Conservation (phyloP, 345 rosid genomes). For the Aquilaria sinensis region DNA sequence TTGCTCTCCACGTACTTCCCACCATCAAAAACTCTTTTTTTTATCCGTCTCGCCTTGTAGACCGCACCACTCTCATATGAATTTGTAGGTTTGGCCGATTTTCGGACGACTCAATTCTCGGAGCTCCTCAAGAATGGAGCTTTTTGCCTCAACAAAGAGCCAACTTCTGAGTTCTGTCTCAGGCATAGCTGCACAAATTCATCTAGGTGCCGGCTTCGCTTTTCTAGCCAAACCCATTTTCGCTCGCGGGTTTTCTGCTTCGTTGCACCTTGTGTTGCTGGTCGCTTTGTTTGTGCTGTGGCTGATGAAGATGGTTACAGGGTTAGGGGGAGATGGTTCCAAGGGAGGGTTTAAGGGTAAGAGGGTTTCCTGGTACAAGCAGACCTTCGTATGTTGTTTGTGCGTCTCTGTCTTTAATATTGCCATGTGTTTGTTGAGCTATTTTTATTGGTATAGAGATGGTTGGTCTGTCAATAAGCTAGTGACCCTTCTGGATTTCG, state of each 20-base stretch:
- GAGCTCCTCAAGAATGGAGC: slow-evolving; percentile 17
- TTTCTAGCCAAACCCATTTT: slow-evolving; percentile 28
- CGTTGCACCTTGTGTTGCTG: slow-evolving; percentile 35
- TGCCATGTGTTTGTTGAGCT: slow-evolving; percentile 27
- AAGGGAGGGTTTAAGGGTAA: slow-evolving; percentile 13
- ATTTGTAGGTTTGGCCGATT: background rate
- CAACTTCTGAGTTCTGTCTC: slow-evolving; percentile 10
- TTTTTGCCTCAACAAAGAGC: slow-evolving; percentile 8
- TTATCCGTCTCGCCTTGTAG: slow-evolving; percentile 1
- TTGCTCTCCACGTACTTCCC: slow-evolving; percentile 25
- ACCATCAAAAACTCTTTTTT: slow-evolving; percentile 7
- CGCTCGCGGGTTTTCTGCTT: slow-evolving; percentile 27
- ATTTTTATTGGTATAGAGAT: slow-evolving; percentile 30
- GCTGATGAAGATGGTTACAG: slow-evolving; percentile 24
- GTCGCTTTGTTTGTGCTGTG: slow-evolving; percentile 26
- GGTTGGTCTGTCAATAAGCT: slow-evolving; percentile 31
- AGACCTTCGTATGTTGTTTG: slow-evolving; percentile 27
- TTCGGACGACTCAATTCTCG: background rate
- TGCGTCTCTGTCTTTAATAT: slow-evolving; percentile 31
- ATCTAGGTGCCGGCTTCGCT: background rate
- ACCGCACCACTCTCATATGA: background rate
- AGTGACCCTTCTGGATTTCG: slow-evolving; percentile 33
- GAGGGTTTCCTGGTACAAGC: slow-evolving; percentile 21
- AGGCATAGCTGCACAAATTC: too few species aligned
- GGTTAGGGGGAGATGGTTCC: slow-evolving; percentile 13